A percentile compares a stretch with the other conserved stretches of the same genome.
These are phyloP conservation scores for Apophysomyces elegans DNA, from an alignment of 371 early-diverging fungal genomes.

Conservation along the genomic window DNA sequence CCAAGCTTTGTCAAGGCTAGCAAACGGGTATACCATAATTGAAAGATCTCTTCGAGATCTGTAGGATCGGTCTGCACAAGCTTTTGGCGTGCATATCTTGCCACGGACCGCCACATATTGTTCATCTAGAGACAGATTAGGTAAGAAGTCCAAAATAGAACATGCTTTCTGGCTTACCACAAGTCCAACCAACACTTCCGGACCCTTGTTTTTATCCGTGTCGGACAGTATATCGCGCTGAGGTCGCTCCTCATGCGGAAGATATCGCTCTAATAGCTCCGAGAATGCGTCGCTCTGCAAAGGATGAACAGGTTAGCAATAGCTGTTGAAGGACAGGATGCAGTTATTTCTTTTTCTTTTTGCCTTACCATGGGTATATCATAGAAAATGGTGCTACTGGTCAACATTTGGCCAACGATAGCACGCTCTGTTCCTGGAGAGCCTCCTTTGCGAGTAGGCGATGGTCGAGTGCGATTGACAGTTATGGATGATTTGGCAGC, in stretches of 20 bases:
- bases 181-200: slow-evolving; percentile 39
- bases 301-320: neutral
- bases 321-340: neutral
- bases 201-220: slow-evolving; percentile 25
- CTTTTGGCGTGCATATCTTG: slow-evolving; percentile 59
- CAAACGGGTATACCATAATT: slow-evolving; percentile 61
- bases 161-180: slow-evolving; percentile 28
- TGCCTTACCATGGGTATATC: slow-evolving; percentile 58
- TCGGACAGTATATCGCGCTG: slow-evolving; percentile 42
- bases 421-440: slow-evolving; percentile 4
- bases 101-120: slow-evolving; percentile 63
- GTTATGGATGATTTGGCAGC: slow-evolving; percentile 5
- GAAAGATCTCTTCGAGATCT: slow-evolving; percentile 34
- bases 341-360: neutral
- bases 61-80: slow-evolving; percentile 49
- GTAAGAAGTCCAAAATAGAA: neutral
- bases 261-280: slow-evolving; percentile 54
- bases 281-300: slow-evolving; percentile 58
- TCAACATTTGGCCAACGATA: slow-evolving; percentile 31
- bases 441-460: neutral
- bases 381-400: slow-evolving; percentile 55
- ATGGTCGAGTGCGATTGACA: neutral
- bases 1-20: slow-evolving; percentile 58
- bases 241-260: slow-evolving; percentile 57
- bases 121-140: slow-evolving; percentile 40